A percentile compares a stretch with the other conserved stretches of the same genome.
Evolutionary conservation across 2,329 filamentous ascomycete genomes (phyloP).

Genomic region (Sclerotinia glacialis): DNA sequence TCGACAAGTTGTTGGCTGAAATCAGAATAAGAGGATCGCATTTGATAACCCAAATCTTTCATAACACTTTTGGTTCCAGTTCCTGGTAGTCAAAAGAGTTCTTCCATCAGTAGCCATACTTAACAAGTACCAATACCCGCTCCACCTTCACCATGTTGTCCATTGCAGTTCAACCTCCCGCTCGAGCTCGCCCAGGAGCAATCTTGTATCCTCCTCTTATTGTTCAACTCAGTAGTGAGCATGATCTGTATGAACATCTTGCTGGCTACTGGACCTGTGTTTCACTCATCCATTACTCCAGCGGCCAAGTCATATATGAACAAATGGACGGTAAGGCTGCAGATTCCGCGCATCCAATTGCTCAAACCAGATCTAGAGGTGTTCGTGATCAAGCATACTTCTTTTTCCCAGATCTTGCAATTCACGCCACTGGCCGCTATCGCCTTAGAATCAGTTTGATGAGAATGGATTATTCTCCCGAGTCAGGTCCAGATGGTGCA

Average conservation of each 20-base stretch:
- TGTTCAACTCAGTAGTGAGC: constrained; percentile 32
- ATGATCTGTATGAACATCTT: constrained; percentile 34
- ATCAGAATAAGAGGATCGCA: background rate
- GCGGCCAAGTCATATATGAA: constrained; percentile 33
- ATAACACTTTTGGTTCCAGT: background rate
- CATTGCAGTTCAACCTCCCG: constrained; percentile 36
- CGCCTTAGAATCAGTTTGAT: constrained; percentile 35
- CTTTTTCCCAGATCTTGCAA: constrained; percentile 37
- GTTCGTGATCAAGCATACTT: constrained; percentile 35
- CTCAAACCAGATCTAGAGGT: constrained; percentile 22
- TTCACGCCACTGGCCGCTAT: constrained; percentile 35
- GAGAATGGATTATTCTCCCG: constrained; percentile 35
- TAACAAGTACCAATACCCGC: background rate
- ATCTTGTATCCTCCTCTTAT: constrained; percentile 35
- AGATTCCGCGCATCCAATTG: constrained; percentile 37
- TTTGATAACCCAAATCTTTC: background rate
- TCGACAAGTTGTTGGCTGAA: background rate
- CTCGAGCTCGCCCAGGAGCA: constrained; percentile 30
- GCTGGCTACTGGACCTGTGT: constrained; percentile 34
- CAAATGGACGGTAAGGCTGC: constrained; percentile 33
- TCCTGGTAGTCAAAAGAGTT: constrained; percentile 3
- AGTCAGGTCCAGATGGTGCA: constrained; percentile 29
- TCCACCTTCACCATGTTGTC: constrained; percentile 15
- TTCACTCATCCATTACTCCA: constrained; percentile 33
- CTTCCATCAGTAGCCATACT: background rate